Evolutionary conservation across 2,329 filamentous ascomycete species (phyloP), one percentile per base, ranked within the genome.

Genomic region (Curvularia sp.): DNA sequence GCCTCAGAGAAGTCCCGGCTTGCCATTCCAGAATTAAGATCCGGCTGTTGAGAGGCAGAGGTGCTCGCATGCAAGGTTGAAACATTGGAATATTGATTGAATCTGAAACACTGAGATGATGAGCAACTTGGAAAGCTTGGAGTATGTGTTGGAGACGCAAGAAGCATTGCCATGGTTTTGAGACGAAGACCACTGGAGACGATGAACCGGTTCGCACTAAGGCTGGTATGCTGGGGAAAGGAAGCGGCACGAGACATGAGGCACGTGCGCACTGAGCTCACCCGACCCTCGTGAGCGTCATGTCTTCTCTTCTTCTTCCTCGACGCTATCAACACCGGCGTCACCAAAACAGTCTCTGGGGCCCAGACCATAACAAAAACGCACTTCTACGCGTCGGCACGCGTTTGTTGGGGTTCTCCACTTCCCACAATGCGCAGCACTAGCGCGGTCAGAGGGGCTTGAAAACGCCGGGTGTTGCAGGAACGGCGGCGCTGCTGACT

Each of bases 381-480:
- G 32, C 34, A 38, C 25, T 46, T 45, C 19, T 49, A 51, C 63
- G 55, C 58, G 58, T 64, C 38, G 60, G 49, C 55, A 62, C 56
- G 61, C 61, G 57, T 68, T 61, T 59, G 65, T 57, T 54, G 60
- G 58, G 64, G n/a, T 28, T 53, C 47, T 47, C 43, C 39, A 62
- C 57, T 50, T 43, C 45, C 43, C 34, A 62, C 53, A 43, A 56
- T 51, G 49, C 18, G 28, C 18, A 25, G 46, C 50, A 52, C 58
- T 61, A 63, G 49, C 49, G 57, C 53, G 48, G 51, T 45, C 48
- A 53, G 45, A 53, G 53, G 52, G 36, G 45, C 45, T 52, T 53
- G 49, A 57, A 61, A 59, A 63, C 60, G 60, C 47, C 55, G 50
- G 57, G 49, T 32, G 55, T 64, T 57, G 57, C 62, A 67, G 60